Conservation (phyloP, 768 basidiomycete genomes). For the Xerocomellus chrysenteron region DNA sequence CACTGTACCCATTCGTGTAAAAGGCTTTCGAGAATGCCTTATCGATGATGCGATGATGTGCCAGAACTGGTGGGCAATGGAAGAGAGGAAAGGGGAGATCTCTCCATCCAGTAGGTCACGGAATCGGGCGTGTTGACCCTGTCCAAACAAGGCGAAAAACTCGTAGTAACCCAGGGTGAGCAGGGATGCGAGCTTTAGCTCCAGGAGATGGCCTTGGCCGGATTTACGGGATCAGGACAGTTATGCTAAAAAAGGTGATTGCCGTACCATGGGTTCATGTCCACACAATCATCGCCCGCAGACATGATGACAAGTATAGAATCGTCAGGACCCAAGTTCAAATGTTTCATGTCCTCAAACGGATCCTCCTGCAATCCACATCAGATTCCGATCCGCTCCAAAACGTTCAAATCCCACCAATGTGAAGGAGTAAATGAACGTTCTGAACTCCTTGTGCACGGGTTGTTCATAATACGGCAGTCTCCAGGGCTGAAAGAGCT, state of each 20-base stretch:
- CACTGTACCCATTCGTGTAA: slow-evolving; percentile 67
- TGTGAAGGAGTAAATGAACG: slow-evolving; percentile 65
- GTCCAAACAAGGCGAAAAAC: slow-evolving; percentile 67
- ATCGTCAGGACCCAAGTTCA: slow-evolving; percentile 59
- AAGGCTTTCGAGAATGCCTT: slow-evolving; percentile 51
- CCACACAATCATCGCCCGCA: slow-evolving; percentile 78
- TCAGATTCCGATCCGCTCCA: not conserved
- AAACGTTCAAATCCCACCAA: slow-evolving; percentile 38
- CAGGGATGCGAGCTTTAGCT: slow-evolving; percentile 73
- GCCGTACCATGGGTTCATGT: slow-evolving; percentile 62
- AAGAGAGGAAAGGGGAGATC: slow-evolving; percentile 67
- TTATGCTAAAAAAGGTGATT: not conserved
- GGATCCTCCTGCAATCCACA: slow-evolving; percentile 59
- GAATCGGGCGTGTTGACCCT: slow-evolving; percentile 60
- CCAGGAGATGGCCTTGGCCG: slow-evolving; percentile 74
- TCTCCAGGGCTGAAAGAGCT: slow-evolving; percentile 49
- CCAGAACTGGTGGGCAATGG: slow-evolving; percentile 78
- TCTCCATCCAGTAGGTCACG: slow-evolving; percentile 56
- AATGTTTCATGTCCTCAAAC: slow-evolving; percentile 63
- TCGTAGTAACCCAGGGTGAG: slow-evolving; percentile 55
- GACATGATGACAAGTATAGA: slow-evolving; percentile 75
- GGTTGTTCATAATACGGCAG: slow-evolving; percentile 70
- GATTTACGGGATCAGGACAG: not conserved
- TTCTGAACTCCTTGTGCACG: slow-evolving; percentile 64
- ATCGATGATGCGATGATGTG: slow-evolving; percentile 48